These are phyloP conservation scores for Nematocida sp. DNA, from an alignment of 371 early-diverging fungal species.

Conservation along the genomic window DNA sequence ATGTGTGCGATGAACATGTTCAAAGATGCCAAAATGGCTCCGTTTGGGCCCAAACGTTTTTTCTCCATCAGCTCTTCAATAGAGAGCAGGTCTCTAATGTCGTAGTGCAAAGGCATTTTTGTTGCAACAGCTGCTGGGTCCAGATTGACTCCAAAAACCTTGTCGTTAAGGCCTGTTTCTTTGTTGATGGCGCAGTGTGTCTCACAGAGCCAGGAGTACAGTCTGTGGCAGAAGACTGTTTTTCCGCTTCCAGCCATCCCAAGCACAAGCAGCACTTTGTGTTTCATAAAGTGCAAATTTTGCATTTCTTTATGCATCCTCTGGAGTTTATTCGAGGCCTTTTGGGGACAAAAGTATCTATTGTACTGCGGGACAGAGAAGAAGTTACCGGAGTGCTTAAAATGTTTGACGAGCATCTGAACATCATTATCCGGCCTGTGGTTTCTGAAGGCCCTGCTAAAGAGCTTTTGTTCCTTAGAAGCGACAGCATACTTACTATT, in stretches of 20 bases:
- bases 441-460: background rate
- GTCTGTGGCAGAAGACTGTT: slow-evolving; percentile 83
- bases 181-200: slow-evolving; percentile 45
- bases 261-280: slow-evolving; percentile 61
- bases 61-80: slow-evolving; percentile 96
- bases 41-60: slow-evolving; percentile 95
- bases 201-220: slow-evolving; percentile 62
- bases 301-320: slow-evolving; percentile 49
- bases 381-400: slow-evolving; percentile 47
- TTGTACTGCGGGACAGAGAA: slow-evolving; percentile 52
- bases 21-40: slow-evolving; percentile 86
- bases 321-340: slow-evolving; percentile 56
- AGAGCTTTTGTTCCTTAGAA: slow-evolving; percentile 50
- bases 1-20: slow-evolving; percentile 90
- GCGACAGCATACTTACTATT: slow-evolving; percentile 59
- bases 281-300: slow-evolving; percentile 14
- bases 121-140: slow-evolving; percentile 89
- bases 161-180: slow-evolving; percentile 55
- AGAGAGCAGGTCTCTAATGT: slow-evolving; percentile 92
- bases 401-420: slow-evolving; percentile 62
- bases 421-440: slow-evolving; percentile 44
- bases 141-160: slow-evolving; percentile 80
- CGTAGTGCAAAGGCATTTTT: slow-evolving; percentile 87
- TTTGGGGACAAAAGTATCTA: slow-evolving; percentile 49
- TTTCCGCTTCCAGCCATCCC: slow-evolving; percentile 98